Base-by-base conservation (phyloP, 805 yeast species). In the Metschnikowia proteae region DNA sequence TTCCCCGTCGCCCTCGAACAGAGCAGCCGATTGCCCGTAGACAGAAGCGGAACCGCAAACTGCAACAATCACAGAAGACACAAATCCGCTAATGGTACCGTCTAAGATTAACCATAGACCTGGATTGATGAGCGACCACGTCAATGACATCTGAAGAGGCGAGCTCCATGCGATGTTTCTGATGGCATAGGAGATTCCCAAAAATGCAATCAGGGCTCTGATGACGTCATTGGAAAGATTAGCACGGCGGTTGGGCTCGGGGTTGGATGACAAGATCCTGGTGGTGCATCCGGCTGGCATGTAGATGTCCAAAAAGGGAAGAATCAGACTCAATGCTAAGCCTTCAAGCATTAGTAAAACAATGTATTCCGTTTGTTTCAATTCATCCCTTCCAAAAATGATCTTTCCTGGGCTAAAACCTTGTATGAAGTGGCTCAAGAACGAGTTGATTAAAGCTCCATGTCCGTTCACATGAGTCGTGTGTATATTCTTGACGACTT, bases 121-220 rank as follows among this genome's bases (percentile, higher is more conserved):
- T 0, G 86, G 78, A 63, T 83, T 83, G 47, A 84, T 67, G 23
- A 81, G 63, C 9, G 81, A 70, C 85, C 88, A 84, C 3, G 83
- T 73, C 38, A 79, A 66, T 3, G 85, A 75, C 9, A 86, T 84
- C 58, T 86, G 90, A 38, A 81, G 65, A 17, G 82, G 75, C 0
- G 85, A 77, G 43, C 75, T 66, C 92, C 92, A 86, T 57, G 83
- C 84, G 34, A 83, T 71, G 54, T 80, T 82, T 56, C 87, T 75
- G 31, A 86, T 75, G 25, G 88, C 89, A 59, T 82, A 86, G 4
- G 83, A 75, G 32, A 86, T 78, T 3, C 95, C 95, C 38, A 86
- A 66, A 57, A 85, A 76, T 3, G 88, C 84, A 48, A 84, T 78
- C 40, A 73, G 64, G 22, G 82, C 65, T 31, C 78, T 59, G 22